These are phyloP conservation scores for Collybia mongolica DNA, from an alignment of 768 basidiomycete genomes.

Conservation along the genomic window DNA sequence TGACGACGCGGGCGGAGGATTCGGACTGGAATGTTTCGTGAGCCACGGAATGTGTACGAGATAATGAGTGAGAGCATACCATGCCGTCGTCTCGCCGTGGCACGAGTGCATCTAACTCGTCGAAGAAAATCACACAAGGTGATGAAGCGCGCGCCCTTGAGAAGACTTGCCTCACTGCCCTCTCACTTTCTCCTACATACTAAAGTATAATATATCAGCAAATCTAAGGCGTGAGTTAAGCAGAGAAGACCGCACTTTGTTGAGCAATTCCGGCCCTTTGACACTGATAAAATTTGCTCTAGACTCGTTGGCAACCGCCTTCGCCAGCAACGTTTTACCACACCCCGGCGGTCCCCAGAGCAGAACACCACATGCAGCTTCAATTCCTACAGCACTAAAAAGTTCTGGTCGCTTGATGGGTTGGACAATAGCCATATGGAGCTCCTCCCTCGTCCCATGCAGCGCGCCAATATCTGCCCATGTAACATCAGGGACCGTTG, in stretches of 20 bases:
- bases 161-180: constrained; percentile 94
- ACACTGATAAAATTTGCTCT: constrained; percentile 97
- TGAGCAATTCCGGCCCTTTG: constrained; percentile 94
- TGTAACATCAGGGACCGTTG: constrained; percentile 92
- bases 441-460: constrained; percentile 80
- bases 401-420: constrained; percentile 89
- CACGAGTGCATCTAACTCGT: constrained; percentile 91
- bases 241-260: constrained; percentile 66
- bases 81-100: constrained; percentile 87
- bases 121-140: constrained; percentile 95
- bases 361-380: constrained; percentile 88
- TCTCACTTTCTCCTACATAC: constrained; percentile 98
- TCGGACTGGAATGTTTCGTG: constrained; percentile 59
- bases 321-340: constrained; percentile 96
- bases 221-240: not conserved
- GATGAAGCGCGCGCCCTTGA: constrained; percentile 90
- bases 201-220: constrained; percentile 25
- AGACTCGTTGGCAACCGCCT: constrained; percentile 96
- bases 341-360: constrained; percentile 99
- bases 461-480: constrained; percentile 96
- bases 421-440: constrained; percentile 97
- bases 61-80: constrained; percentile 41
- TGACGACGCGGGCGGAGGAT: constrained; percentile 90
- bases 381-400: constrained; percentile 86
- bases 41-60: not conserved